Base-by-base conservation (phyloP, 2,329 filamentous ascomycete genomes). In the Chaetomiaceae sp. region DNA sequence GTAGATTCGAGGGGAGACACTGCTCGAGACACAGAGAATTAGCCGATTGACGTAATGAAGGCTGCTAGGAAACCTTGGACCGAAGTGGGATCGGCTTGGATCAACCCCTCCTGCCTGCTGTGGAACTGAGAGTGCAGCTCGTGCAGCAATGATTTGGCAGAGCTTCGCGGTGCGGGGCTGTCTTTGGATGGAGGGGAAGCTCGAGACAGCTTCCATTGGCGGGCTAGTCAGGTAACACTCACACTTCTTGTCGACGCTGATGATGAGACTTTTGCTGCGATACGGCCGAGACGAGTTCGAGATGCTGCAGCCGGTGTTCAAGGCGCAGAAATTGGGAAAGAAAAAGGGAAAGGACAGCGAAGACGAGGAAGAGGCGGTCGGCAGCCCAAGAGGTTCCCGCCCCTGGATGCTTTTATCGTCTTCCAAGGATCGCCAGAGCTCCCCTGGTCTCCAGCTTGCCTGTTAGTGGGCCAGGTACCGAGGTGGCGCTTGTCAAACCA, bases 21-120 rank as follows among this genome's bases (percentile, higher is more conserved):
- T 63, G 51, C 51, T 59, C 47, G 3, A 9, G 53, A 44, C 45
- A 55, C 45, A 47, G 55, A 40, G 37, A 52, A 62, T 63, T 63
- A 63, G 61, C 58, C 56, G 53, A 61, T 63, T 63, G 61, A 63
- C 61, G 60, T 63, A 63, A 63, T 63, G 47, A 55, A 22, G 54
- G 45, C 39, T 51, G 44, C 31, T 52, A 34, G 11, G 44, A 45
- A 33, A 44, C 27, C 19, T 50, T 53, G 44, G 42, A 44, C 42
- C 49, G 36, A 53, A 53, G 46, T 43, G 50, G 44, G 52, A 56
- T 49, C 47, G 48, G 31, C 54, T 44, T 53, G 52, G 53, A 61
- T 52, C 53, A 53, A 51, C 59, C 56, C 51, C 50, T 56, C 53
- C 47, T 53, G 38, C 40, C 47, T 52, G 56, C 33, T 47, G 56